phyloP scores from a whole-genome alignment of 2,329 filamentous ascomycete genomes.

The Mycocentrospora acerina region DNA sequence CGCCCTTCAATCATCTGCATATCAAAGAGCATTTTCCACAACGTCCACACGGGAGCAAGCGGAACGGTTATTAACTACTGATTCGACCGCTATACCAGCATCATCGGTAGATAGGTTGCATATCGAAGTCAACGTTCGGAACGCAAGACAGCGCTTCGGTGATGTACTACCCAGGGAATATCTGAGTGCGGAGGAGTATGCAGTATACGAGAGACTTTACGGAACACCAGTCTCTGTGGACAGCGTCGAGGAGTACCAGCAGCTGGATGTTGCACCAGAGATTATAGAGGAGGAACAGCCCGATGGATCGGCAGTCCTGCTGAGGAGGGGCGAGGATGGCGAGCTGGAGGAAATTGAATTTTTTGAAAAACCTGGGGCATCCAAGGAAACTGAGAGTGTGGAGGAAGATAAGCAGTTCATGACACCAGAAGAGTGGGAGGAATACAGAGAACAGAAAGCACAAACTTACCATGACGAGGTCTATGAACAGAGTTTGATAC shows the following conservation, averaged over 20 bases:
- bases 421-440: slow-evolving; percentile 38
- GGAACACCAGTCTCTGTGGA: slow-evolving; percentile 68
- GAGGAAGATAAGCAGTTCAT: slow-evolving; percentile 22
- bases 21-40: slow-evolving; percentile 26
- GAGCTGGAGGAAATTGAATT: slow-evolving; percentile 61
- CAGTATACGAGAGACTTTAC: slow-evolving; percentile 77
- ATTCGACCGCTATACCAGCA: slow-evolving; percentile 3
- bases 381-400: slow-evolving; percentile 35
- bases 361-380: slow-evolving; percentile 28
- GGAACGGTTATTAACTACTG: slow-evolving; percentile 6
- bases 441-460: slow-evolving; percentile 34
- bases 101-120: slow-evolving; percentile 25
- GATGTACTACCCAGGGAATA: slow-evolving; percentile 73
- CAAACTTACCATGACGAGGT: slow-evolving; percentile 35
- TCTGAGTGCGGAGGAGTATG: slow-evolving; percentile 69
- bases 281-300: slow-evolving; percentile 38
- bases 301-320: slow-evolving; percentile 43
- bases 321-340: slow-evolving; percentile 60
- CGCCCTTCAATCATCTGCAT: slow-evolving; percentile 10
- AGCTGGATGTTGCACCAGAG: slow-evolving; percentile 50
- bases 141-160: slow-evolving; percentile 73
- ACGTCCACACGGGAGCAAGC: slow-evolving; percentile 15
- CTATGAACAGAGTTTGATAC: slow-evolving; percentile 47
- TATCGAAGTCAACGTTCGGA: slow-evolving; percentile 66
- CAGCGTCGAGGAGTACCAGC: slow-evolving; percentile 54